A percentile compares a stretch with the other conserved stretches of the same genome.
These are phyloP conservation scores for Fusarium pseudograminearum DNA, from an alignment of 2,329 filamentous ascomycete species.

Conservation along the genomic window DNA sequence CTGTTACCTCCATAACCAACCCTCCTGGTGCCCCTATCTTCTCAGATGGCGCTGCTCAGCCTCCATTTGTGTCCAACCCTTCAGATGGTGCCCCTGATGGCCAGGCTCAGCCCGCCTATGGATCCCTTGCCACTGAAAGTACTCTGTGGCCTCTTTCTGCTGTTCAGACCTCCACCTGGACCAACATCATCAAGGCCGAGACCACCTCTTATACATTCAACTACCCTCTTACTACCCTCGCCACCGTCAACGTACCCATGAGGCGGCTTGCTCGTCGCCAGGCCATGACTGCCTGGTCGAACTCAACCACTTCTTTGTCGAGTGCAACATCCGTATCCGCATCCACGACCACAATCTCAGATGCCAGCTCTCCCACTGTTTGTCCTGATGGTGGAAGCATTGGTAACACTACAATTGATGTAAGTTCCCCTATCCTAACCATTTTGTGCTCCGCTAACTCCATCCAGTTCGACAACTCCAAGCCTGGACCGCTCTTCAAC, in stretches of 20 bases:
- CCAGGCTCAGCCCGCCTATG: conserved; percentile 42
- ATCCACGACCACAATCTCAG: conserved; percentile 13
- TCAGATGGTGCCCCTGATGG: conserved; percentile 31
- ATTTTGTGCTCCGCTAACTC: conserved; percentile 25
- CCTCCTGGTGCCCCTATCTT: conserved; percentile 39
- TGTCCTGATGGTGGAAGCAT: conserved; percentile 51
- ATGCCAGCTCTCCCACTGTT: conserved; percentile 36
- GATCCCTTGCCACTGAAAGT: conserved; percentile 36
- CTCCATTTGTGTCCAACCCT: conserved; percentile 34
- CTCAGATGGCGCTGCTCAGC: conserved; percentile 33
- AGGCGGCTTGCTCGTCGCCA: conserved; percentile 49
- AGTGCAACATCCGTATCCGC: conserved; percentile 21
- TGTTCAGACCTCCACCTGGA: conserved; percentile 54
- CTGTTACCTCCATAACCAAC: conserved; percentile 44
- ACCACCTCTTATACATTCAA: conserved; percentile 57
- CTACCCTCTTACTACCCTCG: conserved; percentile 55
- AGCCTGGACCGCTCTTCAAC: conserved; percentile 56
- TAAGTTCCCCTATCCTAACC: conserved; percentile 43
- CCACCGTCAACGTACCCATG: conserved; percentile 49
- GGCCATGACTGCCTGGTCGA: conserved; percentile 50
- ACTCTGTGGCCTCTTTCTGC: conserved; percentile 44
- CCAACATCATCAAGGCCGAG: conserved; percentile 54
- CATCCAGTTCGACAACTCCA: conserved; percentile 53
- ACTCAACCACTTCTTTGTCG: conserved; percentile 46
- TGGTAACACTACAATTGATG: conserved; percentile 55